phyloP scores from a whole-genome alignment of 306 rosid species.

The Ammopiptanthus mongolicus region DNA sequence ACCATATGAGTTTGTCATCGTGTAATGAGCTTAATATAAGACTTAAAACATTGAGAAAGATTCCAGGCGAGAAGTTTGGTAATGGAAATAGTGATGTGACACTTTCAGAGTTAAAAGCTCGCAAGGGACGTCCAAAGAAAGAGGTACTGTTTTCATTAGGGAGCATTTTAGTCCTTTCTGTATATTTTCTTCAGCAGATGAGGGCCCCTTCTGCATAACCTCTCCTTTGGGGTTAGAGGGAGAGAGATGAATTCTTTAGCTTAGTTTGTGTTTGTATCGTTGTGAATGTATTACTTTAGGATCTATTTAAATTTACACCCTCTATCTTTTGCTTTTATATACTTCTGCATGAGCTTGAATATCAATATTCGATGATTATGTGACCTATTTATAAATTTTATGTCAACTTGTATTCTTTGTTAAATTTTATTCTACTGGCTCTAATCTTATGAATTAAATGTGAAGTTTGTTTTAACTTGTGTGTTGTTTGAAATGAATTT shows the following conservation, averaged over 20 bases:
- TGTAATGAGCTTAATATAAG: constrained; percentile 32
- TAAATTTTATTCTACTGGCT: too few species aligned
- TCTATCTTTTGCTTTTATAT: background rate
- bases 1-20: constrained; percentile 25
- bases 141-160: constrained; percentile 36
- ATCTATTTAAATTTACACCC: background rate
- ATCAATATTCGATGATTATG: background rate
- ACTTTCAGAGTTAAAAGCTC: constrained; percentile 39
- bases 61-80: constrained; percentile 37
- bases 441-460: too few species aligned
- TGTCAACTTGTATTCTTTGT: too few species aligned
- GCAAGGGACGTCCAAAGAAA: constrained; percentile 51
- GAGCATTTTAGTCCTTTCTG: background rate
- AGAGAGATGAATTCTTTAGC: background rate
- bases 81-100: constrained; percentile 39
- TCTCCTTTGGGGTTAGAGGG: background rate
- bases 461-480: too few species aligned
- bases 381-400: background rate
- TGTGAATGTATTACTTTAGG: background rate
- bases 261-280: background rate
- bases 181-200: constrained; percentile 4
- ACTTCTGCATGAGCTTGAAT: background rate
- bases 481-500: too few species aligned
- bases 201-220: background rate
- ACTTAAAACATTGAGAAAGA: constrained; percentile 39